phyloP scores from a whole-genome alignment of 2,329 filamentous ascomycete species.

The Apiospora rasikravindrae region DNA sequence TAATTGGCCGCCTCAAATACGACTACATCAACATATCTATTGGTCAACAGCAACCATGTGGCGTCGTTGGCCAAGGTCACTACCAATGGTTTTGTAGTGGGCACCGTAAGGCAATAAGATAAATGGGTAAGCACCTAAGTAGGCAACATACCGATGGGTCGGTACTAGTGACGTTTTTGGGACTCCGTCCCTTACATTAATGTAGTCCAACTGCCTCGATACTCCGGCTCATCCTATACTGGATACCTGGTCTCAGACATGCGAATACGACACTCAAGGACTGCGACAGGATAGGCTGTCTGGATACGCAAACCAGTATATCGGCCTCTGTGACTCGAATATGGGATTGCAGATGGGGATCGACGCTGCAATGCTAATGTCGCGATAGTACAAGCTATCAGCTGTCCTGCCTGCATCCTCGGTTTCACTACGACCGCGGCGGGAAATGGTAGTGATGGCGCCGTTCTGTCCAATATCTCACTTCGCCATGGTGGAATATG shows the following conservation, averaged over 20 bases:
- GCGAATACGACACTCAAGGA: neutral
- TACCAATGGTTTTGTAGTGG: neutral
- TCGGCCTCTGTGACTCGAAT: neutral
- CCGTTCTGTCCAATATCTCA: neutral
- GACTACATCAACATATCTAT: neutral
- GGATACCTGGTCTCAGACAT: neutral
- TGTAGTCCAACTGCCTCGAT: neutral
- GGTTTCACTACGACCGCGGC: neutral
- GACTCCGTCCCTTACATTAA: neutral
- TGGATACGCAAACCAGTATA: neutral
- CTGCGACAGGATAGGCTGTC: neutral
- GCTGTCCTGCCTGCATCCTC: neutral
- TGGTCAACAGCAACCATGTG: neutral
- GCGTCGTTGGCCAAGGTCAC: too few relatives aligned
- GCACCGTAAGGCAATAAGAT: neutral
- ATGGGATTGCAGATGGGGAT: neutral
- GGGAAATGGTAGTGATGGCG: neutral
- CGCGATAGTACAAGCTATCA: neutral
- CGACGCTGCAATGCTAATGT: neutral
- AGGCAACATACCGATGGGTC: neutral
- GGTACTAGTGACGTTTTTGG: neutral
- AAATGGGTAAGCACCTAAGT: neutral
- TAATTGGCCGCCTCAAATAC: neutral
- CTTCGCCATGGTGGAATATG: neutral
- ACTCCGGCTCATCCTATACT: neutral